A percentile compares a stretch with the other conserved stretches of the same genome.
Conservation (phyloP, 208 protist genomes). For the Blechomonas ayalai region DNA sequence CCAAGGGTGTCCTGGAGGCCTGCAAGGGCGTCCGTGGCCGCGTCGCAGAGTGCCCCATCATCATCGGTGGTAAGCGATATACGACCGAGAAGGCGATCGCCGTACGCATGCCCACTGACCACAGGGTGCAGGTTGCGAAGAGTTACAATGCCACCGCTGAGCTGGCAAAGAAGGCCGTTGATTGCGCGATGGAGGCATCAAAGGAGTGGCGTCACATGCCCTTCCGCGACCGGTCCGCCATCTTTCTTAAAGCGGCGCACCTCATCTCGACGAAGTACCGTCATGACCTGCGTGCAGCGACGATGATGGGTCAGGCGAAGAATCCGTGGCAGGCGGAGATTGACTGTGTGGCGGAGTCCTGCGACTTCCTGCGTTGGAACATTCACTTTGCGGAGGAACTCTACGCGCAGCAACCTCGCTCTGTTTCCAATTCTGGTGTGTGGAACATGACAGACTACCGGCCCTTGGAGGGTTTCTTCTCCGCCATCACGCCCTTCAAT, state of each 20-base stretch:
- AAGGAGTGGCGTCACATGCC: conserved; percentile 68
- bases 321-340: conserved; percentile 98
- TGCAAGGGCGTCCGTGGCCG: conserved; percentile 45
- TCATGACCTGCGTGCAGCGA: conserved; percentile 84
- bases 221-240: conserved; percentile 87
- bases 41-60: conserved; percentile 80
- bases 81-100: conserved; percentile 58
- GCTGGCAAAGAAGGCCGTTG: conserved; percentile 86
- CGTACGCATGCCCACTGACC: conserved; percentile 69
- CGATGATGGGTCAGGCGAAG: conserved; percentile 96
- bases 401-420: conserved; percentile 84
- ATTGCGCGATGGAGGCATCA: conserved; percentile 69
- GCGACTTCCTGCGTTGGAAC: conserved; percentile 96
- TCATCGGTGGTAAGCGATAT: conserved; percentile 88
- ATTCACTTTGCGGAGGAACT: conserved; percentile 92
- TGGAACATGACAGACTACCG: conserved; percentile 96
- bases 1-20: conserved; percentile 50
- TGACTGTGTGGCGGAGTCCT: conserved; percentile 91
- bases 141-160: conserved; percentile 83
- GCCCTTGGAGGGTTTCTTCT: conserved; percentile 95
- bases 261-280: conserved; percentile 86
- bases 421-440: conserved; percentile 45
- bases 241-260: conserved; percentile 93
- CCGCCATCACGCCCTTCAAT: conserved; percentile 96
- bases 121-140: conserved; percentile 63